phyloP scores from a whole-genome alignment of 2,329 filamentous ascomycete genomes.

The Graphilbum sp. region DNA sequence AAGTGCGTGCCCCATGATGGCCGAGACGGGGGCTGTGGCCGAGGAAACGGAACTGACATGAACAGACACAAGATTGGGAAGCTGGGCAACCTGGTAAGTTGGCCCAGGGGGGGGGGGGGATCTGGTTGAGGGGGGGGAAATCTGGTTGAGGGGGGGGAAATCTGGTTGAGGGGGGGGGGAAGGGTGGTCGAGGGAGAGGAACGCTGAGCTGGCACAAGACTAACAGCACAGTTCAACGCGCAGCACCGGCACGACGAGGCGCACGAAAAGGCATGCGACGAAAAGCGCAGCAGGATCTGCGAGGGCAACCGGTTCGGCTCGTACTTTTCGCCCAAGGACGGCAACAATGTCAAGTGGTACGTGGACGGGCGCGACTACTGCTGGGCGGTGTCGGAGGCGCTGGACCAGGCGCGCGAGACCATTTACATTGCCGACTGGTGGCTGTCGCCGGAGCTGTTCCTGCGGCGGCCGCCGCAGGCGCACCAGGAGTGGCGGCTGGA shows the following conservation, averaged over 20 bases:
- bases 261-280: constrained; percentile 72
- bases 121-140: no score
- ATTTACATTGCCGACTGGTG: constrained; percentile 98
- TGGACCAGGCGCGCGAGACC: constrained; percentile 80
- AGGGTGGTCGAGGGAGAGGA: no score
- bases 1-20: constrained; percentile 30
- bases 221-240: constrained; percentile 47
- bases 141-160: no score
- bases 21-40: no score
- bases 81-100: constrained; percentile 37
- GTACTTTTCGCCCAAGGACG: constrained; percentile 73
- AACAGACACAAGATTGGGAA: constrained; percentile 43
- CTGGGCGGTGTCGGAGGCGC: constrained; percentile 76
- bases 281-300: constrained; percentile 55
- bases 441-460: constrained; percentile 76
- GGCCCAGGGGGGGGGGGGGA: no score
- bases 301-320: constrained; percentile 73
- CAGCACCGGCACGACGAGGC: constrained; percentile 90
- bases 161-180: no score
- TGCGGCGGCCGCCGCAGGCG: constrained; percentile 66
- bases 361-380: constrained; percentile 92
- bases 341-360: constrained; percentile 91
- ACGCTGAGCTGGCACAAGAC: neutral
- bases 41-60: neutral
- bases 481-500: constrained; percentile 82